These are phyloP conservation scores for Oemleria cerasiformis DNA, from an alignment of 306 rosid genomes.

Conservation along the genomic window DNA sequence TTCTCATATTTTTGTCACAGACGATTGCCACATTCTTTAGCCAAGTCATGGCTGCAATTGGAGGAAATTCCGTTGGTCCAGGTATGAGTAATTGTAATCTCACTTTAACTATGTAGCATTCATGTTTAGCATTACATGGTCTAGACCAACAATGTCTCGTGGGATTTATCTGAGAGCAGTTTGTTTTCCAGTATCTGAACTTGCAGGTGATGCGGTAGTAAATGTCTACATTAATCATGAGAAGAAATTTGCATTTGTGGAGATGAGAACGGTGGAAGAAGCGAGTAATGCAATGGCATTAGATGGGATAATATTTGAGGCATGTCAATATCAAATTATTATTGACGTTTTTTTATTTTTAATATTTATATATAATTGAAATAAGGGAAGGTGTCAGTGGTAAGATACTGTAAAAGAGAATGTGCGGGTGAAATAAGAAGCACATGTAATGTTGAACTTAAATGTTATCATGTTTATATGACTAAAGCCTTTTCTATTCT, in stretches of 20 bases:
- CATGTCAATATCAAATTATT: constrained; percentile 16
- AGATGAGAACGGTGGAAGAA: constrained; percentile 90
- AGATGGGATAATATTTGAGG: constrained; percentile 86
- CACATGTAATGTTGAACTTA: neutral
- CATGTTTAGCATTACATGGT: constrained; percentile 3
- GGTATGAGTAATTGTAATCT: constrained; percentile 32
- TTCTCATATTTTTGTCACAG: constrained; percentile 35
- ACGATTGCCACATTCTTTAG: constrained; percentile 77
- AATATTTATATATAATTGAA: neutral
- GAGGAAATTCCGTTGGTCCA: constrained; percentile 77
- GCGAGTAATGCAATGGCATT: constrained; percentile 91
- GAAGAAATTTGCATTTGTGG: constrained; percentile 87
- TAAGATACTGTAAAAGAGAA: constrained; percentile 1
- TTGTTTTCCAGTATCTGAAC: constrained; percentile 31
- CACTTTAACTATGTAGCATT: neutral
- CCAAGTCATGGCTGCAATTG: constrained; percentile 72
- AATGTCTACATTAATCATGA: constrained; percentile 84
- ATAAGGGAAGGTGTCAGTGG: neutral
- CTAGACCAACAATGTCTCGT: constrained; percentile 5
- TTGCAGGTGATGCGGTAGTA: constrained; percentile 76
- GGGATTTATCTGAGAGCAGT: constrained; percentile 17
- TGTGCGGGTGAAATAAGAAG: neutral
- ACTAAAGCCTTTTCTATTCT: neutral
- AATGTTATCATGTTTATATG: neutral
- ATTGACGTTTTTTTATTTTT: neutral